Conservation (phyloP, 208 protist species). For the Angomonas ambiguus region DNA sequence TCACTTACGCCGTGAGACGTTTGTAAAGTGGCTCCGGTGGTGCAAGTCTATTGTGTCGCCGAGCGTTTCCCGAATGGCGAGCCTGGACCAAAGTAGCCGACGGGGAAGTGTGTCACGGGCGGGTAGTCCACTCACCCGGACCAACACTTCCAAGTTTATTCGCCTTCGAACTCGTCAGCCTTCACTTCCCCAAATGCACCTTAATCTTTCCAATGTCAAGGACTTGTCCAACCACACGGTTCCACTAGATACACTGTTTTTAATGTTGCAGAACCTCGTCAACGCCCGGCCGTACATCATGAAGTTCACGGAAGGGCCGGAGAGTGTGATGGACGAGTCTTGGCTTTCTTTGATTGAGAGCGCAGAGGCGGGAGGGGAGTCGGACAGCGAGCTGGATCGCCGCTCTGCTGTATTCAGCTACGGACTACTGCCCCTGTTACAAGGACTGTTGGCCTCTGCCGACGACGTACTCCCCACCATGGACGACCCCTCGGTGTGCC, state of each 20-base stretch:
- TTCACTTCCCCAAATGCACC: not conserved
- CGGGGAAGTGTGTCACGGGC: constrained; percentile 6
- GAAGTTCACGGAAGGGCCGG: constrained; percentile 31
- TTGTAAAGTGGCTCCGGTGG: constrained; percentile 25
- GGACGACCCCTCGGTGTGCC: constrained; percentile 36
- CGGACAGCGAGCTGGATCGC: constrained; percentile 29
- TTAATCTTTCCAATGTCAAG: not conserved
- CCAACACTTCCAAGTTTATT: constrained; percentile 12
- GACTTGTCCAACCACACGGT: not conserved
- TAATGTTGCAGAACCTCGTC: constrained; percentile 19
- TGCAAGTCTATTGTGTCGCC: constrained; percentile 6
- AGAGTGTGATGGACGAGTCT: constrained; percentile 72
- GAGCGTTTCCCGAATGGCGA: constrained; percentile 2
- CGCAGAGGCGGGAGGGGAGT: constrained; percentile 38
- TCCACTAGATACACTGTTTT: not conserved
- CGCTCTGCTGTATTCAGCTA: constrained; percentile 64
- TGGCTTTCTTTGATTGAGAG: constrained; percentile 74
- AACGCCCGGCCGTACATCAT: constrained; percentile 23
- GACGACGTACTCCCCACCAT: constrained; percentile 67
- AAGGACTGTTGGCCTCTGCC: constrained; percentile 66
- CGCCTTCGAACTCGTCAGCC: not conserved
- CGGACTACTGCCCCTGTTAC: constrained; percentile 70
- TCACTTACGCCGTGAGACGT: constrained; percentile 11
- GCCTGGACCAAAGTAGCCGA: not conserved
- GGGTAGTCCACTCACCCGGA: constrained; percentile 19